Conservation (phyloP, 805 yeast species). For the Candida cerambycidarum region DNA sequence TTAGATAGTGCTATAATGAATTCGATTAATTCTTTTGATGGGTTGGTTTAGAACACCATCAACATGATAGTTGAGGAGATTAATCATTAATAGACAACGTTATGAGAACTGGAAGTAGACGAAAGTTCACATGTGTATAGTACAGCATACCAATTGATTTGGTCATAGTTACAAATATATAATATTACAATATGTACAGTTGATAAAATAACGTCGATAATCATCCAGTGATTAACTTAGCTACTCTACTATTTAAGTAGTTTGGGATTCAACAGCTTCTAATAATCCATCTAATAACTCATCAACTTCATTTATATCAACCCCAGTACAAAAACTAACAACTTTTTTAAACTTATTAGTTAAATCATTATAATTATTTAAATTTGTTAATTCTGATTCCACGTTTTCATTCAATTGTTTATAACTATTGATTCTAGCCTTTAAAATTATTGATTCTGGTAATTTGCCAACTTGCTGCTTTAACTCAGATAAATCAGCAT, state of each 20-base stretch:
- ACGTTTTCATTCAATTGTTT: slow-evolving; percentile 63
- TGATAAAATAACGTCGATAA: background rate
- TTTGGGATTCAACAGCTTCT: slow-evolving; percentile 80
- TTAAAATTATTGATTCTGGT: slow-evolving; percentile 51
- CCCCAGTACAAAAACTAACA: slow-evolving; percentile 86
- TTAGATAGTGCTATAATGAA: slow-evolving; percentile 73
- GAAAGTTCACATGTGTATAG: background rate
- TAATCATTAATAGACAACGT: too few species aligned
- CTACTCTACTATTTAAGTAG: background rate
- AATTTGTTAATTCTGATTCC: slow-evolving; percentile 48
- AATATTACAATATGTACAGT: background rate
- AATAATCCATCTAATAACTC: slow-evolving; percentile 78
- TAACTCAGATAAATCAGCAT: slow-evolving; percentile 19
- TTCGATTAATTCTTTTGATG: slow-evolving; percentile 79
- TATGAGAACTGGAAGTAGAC: too few species aligned
- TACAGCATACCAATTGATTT: slow-evolving; percentile 6
- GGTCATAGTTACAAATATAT: slow-evolving; percentile 3
- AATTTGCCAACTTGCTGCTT: slow-evolving; percentile 30
- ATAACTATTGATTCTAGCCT: slow-evolving; percentile 83
- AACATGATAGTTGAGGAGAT: too few species aligned
- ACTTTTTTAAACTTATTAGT: slow-evolving; percentile 78
- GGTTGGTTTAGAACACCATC: slow-evolving; percentile 64
- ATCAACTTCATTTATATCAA: slow-evolving; percentile 78
- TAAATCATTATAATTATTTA: slow-evolving; percentile 45
- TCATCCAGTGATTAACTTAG: too few species aligned